phyloP scores from a whole-genome alignment of 1,284 basidiomycete species.

The Leccinum fallax region DNA sequence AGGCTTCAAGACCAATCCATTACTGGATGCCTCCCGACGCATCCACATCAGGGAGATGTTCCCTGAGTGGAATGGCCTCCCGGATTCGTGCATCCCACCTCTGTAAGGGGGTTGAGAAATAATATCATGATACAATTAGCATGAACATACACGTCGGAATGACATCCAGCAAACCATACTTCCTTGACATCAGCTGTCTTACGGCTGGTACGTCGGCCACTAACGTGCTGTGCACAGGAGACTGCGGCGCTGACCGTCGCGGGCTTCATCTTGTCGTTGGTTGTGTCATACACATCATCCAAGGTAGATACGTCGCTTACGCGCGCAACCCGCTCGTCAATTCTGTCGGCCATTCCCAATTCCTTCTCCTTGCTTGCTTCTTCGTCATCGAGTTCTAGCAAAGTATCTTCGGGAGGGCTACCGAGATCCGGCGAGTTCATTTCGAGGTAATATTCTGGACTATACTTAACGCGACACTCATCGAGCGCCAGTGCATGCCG shows the following conservation, averaged over 20 bases:
- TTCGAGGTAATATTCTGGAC: constrained; percentile 35
- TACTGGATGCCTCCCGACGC: constrained; percentile 17
- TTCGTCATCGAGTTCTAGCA: background rate
- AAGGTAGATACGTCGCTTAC: constrained; percentile 10
- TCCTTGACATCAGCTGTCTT: constrained; percentile 17
- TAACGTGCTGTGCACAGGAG: background rate
- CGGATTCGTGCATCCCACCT: constrained; percentile 24
- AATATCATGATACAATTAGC: background rate
- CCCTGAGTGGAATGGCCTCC: constrained; percentile 21
- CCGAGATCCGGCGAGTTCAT: constrained; percentile 18
- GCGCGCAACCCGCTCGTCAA: constrained; percentile 1
- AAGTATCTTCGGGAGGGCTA: background rate
- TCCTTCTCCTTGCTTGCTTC: background rate
- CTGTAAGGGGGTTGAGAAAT: constrained; percentile 5
- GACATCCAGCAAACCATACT: constrained; percentile 21
- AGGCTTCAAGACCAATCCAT: constrained; percentile 17
- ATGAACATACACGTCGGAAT: constrained; percentile 32
- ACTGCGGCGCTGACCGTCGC: background rate
- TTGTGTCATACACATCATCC: constrained; percentile 1
- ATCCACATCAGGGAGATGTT: constrained; percentile 26
- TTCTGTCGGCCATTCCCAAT: background rate
- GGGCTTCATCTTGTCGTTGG: background rate
- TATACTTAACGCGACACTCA: constrained; percentile 40
- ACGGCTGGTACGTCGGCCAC: background rate
- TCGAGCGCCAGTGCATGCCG: constrained; percentile 34